phyloP scores from a whole-genome alignment of 345 rosid species.

The Lumnitzera littorea region DNA sequence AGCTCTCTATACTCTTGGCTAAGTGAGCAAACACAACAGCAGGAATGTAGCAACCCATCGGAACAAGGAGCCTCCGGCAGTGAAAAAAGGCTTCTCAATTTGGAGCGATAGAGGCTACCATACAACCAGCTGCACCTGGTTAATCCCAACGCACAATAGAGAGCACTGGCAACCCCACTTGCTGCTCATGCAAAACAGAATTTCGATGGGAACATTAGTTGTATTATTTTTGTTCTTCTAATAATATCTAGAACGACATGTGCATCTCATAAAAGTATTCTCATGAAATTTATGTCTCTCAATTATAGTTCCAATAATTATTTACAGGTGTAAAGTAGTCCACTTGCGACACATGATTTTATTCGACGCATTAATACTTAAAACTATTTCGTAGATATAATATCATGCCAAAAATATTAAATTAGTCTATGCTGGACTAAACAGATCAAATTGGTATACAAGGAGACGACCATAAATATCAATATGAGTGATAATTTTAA shows the following conservation, averaged over 20 bases:
- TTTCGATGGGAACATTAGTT: neutral
- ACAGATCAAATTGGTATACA: no score
- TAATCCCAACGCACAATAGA: slow-evolving; percentile 28
- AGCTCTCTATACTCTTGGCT: slow-evolving; percentile 58
- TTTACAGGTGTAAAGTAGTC: no score
- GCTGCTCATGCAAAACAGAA: slow-evolving; percentile 14
- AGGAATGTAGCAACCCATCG: slow-evolving; percentile 35
- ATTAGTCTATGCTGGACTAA: no score
- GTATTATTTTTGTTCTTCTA: no score
- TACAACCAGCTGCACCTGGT: slow-evolving; percentile 31
- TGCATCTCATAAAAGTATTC: neutral
- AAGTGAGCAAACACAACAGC: slow-evolving; percentile 41
- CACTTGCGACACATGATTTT: no score
- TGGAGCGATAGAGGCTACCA: slow-evolving; percentile 28
- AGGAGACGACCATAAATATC: no score
- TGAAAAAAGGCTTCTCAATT: slow-evolving; percentile 28
- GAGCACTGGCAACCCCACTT: slow-evolving; percentile 17
- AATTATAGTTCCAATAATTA: no score
- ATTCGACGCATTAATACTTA: no score
- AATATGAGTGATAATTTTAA: no score
- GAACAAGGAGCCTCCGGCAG: slow-evolving; percentile 47
- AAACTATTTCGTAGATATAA: no score
- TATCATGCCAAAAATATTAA: no score
- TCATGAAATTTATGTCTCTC: no score
- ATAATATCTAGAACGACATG: neutral